phyloP scores from a whole-genome alignment of 2,329 filamentous ascomycete genomes.

The Penicillium sp. region DNA sequence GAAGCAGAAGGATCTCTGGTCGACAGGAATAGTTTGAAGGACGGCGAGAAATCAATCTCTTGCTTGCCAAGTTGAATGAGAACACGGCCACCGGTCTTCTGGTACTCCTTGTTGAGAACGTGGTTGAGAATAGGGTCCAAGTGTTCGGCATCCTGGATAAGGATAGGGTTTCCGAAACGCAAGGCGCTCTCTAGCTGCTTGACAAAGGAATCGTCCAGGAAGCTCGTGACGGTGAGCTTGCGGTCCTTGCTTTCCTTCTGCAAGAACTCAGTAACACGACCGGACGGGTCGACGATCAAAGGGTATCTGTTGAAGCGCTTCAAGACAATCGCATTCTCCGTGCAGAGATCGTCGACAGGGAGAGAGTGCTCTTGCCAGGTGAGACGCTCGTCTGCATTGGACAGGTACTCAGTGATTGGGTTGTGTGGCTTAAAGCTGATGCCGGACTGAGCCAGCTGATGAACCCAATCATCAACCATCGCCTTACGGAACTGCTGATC shows the following conservation, averaged over 20 bases:
- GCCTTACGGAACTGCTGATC: conserved; percentile 97
- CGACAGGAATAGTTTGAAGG: conserved; percentile 91
- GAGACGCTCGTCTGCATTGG: conserved; percentile 89
- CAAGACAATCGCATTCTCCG: conserved; percentile 94
- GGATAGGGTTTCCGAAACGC: conserved; percentile 94
- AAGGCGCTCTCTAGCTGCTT: conserved; percentile 96
- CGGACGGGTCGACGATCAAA: conserved; percentile 95
- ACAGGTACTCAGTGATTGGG: conserved; percentile 91
- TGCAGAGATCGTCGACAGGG: conserved; percentile 95
- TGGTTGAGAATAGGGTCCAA: conserved; percentile 96
- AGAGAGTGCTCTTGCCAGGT: conserved; percentile 91
- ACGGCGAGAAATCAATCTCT: conserved; percentile 96
- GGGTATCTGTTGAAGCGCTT: conserved; percentile 98
- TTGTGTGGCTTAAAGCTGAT: conserved; percentile 91
- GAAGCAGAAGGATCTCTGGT: conserved; percentile 93
- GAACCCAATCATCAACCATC: conserved; percentile 96
- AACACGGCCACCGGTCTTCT: conserved; percentile 95
- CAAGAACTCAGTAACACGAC: conserved; percentile 87
- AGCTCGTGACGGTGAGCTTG: conserved; percentile 92
- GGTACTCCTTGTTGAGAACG: conserved; percentile 98
- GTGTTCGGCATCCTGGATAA: conserved; percentile 97
- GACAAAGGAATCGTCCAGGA: conserved; percentile 94
- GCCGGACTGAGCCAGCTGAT: conserved; percentile 88
- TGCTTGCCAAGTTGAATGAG: conserved; percentile 97
- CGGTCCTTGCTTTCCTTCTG: conserved; percentile 92